These are phyloP conservation scores for Ophiostoma ips DNA, from an alignment of 2,329 filamentous ascomycete genomes.

Conservation along the genomic window DNA sequence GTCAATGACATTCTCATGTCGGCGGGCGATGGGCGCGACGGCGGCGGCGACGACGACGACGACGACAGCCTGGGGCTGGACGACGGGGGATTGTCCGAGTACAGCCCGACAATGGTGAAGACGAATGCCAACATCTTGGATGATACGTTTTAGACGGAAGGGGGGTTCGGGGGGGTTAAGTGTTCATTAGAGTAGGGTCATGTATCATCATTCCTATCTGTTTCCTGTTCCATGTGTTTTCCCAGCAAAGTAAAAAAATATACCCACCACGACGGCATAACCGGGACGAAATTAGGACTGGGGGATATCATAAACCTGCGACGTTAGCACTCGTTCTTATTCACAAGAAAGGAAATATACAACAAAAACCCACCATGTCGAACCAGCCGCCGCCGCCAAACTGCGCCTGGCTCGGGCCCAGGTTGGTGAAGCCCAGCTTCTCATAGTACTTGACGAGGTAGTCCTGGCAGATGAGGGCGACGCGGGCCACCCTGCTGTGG, in stretches of 20 bases:
- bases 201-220: too few species aligned
- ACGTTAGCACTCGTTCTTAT: neutral
- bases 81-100: constrained; percentile 24
- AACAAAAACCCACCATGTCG: constrained; percentile 40
- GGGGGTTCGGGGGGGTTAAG: too few species aligned
- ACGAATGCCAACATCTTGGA: constrained; percentile 48
- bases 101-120: constrained; percentile 52
- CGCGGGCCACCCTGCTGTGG: constrained; percentile 30
- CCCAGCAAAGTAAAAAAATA: too few species aligned
- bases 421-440: constrained; percentile 56
- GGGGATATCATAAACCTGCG: neutral
- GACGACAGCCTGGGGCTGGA: constrained; percentile 29
- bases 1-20: constrained; percentile 68
- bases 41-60: constrained; percentile 27
- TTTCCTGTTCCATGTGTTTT: too few species aligned
- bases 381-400: constrained; percentile 73
- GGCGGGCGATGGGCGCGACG: constrained; percentile 40
- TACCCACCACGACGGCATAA: too few species aligned
- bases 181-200: too few species aligned
- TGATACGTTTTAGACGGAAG: constrained; percentile 38
- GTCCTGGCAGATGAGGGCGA: constrained; percentile 66
- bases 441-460: constrained; percentile 62
- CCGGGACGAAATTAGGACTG: neutral
- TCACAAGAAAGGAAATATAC: too few species aligned
- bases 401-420: constrained; percentile 52